Evolutionary conservation across 2,329 filamentous ascomycete genomes (phyloP).

Genomic region (Phyllosticta citrichinensis): DNA sequence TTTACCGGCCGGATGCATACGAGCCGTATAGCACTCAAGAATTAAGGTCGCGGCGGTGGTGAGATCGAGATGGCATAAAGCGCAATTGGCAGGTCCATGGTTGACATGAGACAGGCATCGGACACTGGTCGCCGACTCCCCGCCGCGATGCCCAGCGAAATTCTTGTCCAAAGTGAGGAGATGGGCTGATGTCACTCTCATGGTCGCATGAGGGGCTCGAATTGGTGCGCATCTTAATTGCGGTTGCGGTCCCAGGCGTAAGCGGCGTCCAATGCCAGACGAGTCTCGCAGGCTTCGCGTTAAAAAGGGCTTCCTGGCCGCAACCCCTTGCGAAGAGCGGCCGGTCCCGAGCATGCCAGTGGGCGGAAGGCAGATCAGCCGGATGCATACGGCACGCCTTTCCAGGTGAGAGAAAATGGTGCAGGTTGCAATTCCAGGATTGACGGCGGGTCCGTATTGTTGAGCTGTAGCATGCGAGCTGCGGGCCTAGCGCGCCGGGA

Average conservation of each 20-base stretch:
- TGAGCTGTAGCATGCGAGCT: neutral
- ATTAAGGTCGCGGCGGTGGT: neutral
- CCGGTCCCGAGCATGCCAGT: slow-evolving; percentile 10
- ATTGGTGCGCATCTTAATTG: neutral
- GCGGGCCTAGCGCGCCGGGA: neutral
- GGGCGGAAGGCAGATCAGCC: slow-evolving; percentile 10
- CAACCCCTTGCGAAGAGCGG: slow-evolving; percentile 7
- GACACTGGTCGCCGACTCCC: neutral
- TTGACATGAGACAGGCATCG: neutral
- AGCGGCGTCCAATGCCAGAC: neutral
- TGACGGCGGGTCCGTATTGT: neutral
- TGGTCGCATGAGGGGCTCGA: neutral
- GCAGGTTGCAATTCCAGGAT: neutral
- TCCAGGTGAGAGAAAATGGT: slow-evolving; percentile 1
- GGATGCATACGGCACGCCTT: slow-evolving; percentile 9
- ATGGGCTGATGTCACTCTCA: neutral
- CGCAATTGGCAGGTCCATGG: neutral
- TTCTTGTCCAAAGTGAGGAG: neutral
- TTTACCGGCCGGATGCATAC: neutral
- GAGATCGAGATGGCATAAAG: neutral
- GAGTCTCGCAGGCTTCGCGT: slow-evolving; percentile 5
- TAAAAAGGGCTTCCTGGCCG: slow-evolving; percentile 1
- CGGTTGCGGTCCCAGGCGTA: neutral
- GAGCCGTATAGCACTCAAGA: neutral
- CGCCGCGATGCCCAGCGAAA: neutral